Base-by-base conservation (phyloP, 2,329 filamentous ascomycete species). In the Hypoxylon sp. region DNA sequence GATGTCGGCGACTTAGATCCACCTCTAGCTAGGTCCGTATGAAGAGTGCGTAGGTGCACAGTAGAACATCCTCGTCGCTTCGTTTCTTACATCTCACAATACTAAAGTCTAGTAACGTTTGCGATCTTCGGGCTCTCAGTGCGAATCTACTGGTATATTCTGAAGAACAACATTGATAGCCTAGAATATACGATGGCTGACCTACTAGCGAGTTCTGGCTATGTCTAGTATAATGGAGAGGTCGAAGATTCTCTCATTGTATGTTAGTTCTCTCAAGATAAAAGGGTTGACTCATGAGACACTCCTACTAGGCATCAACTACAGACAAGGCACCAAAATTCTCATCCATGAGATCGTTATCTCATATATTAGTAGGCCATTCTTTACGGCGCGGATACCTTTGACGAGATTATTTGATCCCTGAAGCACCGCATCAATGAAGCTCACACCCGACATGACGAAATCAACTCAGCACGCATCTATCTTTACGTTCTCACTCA, bases 221-320 rank as follows among this genome's bases (percentile, higher is more conserved):
- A 19, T 29, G 53, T 62, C 52, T 48, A 39, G 57, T 31, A 47
- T 53, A 22, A 46, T 56, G 19, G 56, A 39, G 26, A 60, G 13
- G 3, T 48, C 13, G 35, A 50, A 14, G 33, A n/a, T n/a, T 42
- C 24, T 13, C 17, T 24, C 17, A 46, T 54, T 19, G 22, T 17
- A 42, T 37, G 39, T 52, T 33, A 4, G 13, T 50, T 33, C 48
- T 61, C 26, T 60, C 31, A 29, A 14, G 11, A 4, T 3, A 19
- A 31, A 47, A 26, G 39, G 10, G 37, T 17, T 39, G 14, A 14
- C 5, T 29, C 14, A 19, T 54, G 62, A 58, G 39, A 54, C 24
- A 29, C n/a, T 4, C 39, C 8, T 44, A 3, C 14, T 17, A 60
- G 63, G 54, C 44, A 65, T 39, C 50, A 31, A 46, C 31, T 9